Percentiles rank a stretch among this genome's conserved stretches.
phyloP scores from a whole-genome alignment of 257 asterid species.

The Lycium ferocissimum region DNA sequence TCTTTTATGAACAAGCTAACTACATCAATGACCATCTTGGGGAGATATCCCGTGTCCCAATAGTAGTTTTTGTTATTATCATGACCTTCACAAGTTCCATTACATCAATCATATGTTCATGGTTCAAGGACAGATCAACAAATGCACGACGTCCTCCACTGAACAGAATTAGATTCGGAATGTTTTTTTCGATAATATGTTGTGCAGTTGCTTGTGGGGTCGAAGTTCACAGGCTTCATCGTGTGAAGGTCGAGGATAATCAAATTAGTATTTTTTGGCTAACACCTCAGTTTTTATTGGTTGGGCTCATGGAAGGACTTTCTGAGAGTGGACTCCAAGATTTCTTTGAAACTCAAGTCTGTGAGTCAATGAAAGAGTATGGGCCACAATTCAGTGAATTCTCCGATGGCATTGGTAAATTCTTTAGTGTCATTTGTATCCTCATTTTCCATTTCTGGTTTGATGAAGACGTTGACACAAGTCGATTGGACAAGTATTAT shows the following conservation, averaged over 20 bases:
- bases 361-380: neutral
- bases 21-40: neutral
- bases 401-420: neutral
- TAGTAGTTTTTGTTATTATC: neutral
- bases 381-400: neutral
- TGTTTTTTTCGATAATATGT: slow-evolving; percentile 32
- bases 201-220: slow-evolving; percentile 29
- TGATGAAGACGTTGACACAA: neutral
- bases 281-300: slow-evolving; percentile 28
- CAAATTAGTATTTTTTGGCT: neutral
- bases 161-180: slow-evolving; percentile 10
- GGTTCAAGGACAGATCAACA: neutral
- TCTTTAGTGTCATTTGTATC: neutral
- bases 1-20: slow-evolving; percentile 36
- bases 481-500: slow-evolving; percentile 27
- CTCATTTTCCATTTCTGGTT: slow-evolving; percentile 10
- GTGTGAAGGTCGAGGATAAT: no score
- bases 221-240: neutral
- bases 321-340: neutral
- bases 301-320: slow-evolving; percentile 35
- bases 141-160: neutral
- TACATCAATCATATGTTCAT: neutral
- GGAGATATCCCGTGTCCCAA: neutral
- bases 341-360: neutral
- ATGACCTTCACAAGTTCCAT: neutral